These are phyloP conservation scores for Lactarius hatsudake DNA, from an alignment of 768 basidiomycete species.

Conservation along the genomic window DNA sequence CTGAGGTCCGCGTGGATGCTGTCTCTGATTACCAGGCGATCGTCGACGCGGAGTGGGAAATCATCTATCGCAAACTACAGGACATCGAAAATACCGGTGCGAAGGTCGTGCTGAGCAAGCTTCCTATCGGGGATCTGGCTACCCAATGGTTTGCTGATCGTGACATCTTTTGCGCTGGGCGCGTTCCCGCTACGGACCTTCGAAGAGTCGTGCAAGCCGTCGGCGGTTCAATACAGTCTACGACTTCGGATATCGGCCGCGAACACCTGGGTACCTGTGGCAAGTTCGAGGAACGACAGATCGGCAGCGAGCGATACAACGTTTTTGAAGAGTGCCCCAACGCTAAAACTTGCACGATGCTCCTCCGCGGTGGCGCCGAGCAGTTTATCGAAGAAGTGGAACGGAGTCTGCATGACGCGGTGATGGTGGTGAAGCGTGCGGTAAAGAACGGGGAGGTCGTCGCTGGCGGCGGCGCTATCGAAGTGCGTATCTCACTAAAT, in stretches of 20 bases:
- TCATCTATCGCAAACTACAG: conserved; percentile 96
- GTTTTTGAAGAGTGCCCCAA: conserved; percentile 90
- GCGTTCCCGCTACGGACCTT: conserved; percentile 86
- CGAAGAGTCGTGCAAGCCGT: conserved; percentile 94
- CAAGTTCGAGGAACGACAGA: conserved; percentile 88
- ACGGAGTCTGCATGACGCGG: conserved; percentile 94
- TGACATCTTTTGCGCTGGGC: conserved; percentile 98
- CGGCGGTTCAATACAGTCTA: conserved; percentile 92
- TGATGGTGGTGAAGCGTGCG: conserved; percentile 99
- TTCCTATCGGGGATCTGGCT: conserved; percentile 97
- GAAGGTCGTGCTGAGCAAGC: conserved; percentile 94
- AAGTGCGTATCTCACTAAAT: conserved; percentile 42
- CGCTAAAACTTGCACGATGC: conserved; percentile 92
- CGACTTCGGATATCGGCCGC: conserved; percentile 85
- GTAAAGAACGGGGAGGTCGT: conserved; percentile 95
- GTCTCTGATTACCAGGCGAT: conserved; percentile 99
- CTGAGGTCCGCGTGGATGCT: conserved; percentile 94
- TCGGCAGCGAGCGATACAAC: conserved; percentile 96
- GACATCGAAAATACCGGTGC: conserved; percentile 96
- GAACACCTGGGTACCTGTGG: conserved; percentile 96
- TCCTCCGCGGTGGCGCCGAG: conserved; percentile 94
- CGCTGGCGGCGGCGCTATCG: conserved; percentile 95
- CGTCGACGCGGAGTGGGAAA: conserved; percentile 99
- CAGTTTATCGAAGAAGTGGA: conserved; percentile 99
- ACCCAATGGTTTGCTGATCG: conserved; percentile 99